Percentiles rank a stretch among this genome's conserved stretches.
Conservation (phyloP, 345 rosid species). For the Ceriops zippeliana region DNA sequence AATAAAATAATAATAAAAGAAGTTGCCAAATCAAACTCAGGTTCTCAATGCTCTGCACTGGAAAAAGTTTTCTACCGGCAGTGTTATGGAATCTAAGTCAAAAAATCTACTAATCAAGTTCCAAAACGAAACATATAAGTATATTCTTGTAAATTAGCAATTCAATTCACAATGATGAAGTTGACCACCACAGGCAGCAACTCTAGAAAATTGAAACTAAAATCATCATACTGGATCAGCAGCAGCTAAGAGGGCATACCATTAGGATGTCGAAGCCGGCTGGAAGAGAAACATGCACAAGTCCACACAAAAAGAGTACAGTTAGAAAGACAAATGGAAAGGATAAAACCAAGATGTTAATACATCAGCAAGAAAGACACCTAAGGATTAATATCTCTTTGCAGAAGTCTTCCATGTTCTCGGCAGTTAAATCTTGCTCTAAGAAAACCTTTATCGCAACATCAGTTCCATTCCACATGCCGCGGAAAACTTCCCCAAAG, state of each 20-base stretch:
- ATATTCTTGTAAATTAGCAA: too few relatives aligned
- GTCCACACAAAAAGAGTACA: constrained; percentile 10
- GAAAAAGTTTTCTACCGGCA: not conserved
- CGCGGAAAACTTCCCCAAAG: constrained; percentile 97
- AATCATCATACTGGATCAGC: too few relatives aligned
- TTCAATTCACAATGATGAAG: too few relatives aligned
- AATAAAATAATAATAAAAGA: not conserved
- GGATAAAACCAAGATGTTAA: constrained; percentile 17
- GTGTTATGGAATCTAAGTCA: not conserved
- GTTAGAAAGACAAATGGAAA: constrained; percentile 33
- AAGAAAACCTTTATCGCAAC: constrained; percentile 95
- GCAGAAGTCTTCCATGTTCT: constrained; percentile 98
- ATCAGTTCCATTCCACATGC: constrained; percentile 96
- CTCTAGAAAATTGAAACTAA: too few relatives aligned
- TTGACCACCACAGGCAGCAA: too few relatives aligned
- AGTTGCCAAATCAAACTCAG: not conserved
- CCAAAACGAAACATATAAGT: too few relatives aligned
- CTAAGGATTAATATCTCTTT: constrained; percentile 96
- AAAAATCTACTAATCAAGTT: too few relatives aligned
- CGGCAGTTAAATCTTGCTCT: constrained; percentile 95
- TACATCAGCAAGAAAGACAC: constrained; percentile 35
- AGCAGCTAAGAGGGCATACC: constrained; percentile 45
- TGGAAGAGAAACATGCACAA: constrained; percentile 39
- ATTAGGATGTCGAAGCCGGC: constrained; percentile 97
- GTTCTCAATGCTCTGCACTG: not conserved